phyloP scores from a whole-genome alignment of 75 land plant genomes.

The Larix kaempferi region DNA sequence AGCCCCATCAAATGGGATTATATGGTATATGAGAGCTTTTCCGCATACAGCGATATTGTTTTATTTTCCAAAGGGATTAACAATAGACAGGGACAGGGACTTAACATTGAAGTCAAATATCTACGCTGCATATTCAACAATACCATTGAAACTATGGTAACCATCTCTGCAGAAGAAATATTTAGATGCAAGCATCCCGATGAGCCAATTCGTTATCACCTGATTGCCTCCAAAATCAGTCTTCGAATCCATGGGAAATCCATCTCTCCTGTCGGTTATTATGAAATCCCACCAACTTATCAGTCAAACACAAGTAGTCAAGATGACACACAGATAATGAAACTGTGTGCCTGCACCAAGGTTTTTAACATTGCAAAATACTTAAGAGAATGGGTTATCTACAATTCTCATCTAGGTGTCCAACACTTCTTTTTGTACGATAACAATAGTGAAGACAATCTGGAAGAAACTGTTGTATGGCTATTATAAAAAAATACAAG shows the following conservation, averaged over 20 bases:
- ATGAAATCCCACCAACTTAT: conserved; percentile 3
- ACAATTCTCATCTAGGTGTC: conserved; percentile 65
- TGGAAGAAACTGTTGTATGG: conserved; percentile 18
- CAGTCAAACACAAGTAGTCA: neutral
- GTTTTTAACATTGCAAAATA: conserved; percentile 68
- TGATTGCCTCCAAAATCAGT: neutral
- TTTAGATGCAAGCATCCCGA: conserved; percentile 70
- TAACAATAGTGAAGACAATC: conserved; percentile 71
- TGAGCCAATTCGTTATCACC: neutral
- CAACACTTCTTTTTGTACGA: conserved; percentile 74
- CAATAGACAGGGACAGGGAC: conserved; percentile 22
- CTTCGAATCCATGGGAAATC: neutral
- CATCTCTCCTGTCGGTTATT: conserved; percentile 26
- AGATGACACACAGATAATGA: neutral
- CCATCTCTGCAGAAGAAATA: conserved; percentile 64
- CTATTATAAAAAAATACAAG: conserved; percentile 19
- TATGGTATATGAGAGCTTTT: conserved; percentile 46
- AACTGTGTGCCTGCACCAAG: conserved; percentile 77
- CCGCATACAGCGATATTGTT: conserved; percentile 57
- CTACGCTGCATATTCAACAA: conserved; percentile 51
- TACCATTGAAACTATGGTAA: conserved; percentile 40
- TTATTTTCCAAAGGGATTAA: conserved; percentile 73
- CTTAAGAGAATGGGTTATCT: conserved; percentile 73
- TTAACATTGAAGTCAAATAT: conserved; percentile 7
- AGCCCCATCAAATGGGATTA: conserved; percentile 26